Evolutionary conservation across 371 early-diverging fungal species (phyloP).

Genomic region (Rhizopus delemar): DNA sequence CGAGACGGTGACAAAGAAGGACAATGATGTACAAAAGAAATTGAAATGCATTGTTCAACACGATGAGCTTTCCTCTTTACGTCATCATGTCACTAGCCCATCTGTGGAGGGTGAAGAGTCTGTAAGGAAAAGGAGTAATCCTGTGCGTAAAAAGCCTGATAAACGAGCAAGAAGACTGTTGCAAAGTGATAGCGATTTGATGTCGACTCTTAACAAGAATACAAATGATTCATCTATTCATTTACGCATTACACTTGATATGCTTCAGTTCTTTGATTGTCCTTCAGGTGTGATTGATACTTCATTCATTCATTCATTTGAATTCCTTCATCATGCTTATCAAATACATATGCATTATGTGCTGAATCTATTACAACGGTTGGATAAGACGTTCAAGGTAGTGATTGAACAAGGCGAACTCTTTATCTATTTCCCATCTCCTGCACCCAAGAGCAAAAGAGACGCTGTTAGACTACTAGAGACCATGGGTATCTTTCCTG

Average conservation of each 20-base stretch:
- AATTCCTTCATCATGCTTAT: constrained; percentile 11
- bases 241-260: constrained; percentile 19
- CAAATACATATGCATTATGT: constrained; percentile 22
- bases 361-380: constrained; percentile 13
- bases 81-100: neutral
- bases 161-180: neutral
- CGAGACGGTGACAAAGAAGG: constrained; percentile 11
- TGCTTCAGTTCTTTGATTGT: constrained; percentile 19
- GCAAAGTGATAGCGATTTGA: neutral
- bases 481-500: constrained; percentile 6
- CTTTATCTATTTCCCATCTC: constrained; percentile 24
- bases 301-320: constrained; percentile 17
- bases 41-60: constrained; percentile 18
- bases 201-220: neutral
- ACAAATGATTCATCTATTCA: constrained; percentile 7
- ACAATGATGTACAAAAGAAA: neutral
- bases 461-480: constrained; percentile 16
- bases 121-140: neutral
- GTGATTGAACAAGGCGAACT: constrained; percentile 12
- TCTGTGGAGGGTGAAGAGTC: neutral
- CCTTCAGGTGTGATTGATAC: constrained; percentile 10
- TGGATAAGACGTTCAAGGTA: constrained; percentile 13
- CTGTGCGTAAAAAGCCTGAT: constrained; percentile 4
- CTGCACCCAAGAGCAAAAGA: constrained; percentile 1
- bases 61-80: constrained; percentile 19